Percentiles rank a stretch among this genome's conserved stretches.
phyloP scores from a whole-genome alignment of 2,329 filamentous ascomycete species.

The Cordyceps militaris region DNA sequence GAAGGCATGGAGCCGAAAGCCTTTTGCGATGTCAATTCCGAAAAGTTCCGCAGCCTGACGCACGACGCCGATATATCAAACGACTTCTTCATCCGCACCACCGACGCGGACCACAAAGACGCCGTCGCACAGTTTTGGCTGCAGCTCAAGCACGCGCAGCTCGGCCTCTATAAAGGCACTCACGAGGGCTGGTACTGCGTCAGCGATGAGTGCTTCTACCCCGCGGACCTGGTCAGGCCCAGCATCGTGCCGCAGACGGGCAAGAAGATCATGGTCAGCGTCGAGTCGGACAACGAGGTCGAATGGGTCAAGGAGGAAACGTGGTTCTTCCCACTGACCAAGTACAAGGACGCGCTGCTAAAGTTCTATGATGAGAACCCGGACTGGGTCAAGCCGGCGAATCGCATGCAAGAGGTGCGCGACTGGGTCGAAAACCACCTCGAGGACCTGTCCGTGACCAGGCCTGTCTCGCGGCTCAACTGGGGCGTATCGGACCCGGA shows the following conservation, averaged over 20 bases:
- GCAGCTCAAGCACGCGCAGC: slow-evolving; percentile 55
- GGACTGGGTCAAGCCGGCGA: slow-evolving; percentile 64
- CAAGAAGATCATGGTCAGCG: slow-evolving; percentile 71
- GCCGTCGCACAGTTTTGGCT: slow-evolving; percentile 89
- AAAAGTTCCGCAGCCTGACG: slow-evolving; percentile 72
- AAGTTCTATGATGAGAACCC: slow-evolving; percentile 74
- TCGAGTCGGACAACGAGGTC: slow-evolving; percentile 85
- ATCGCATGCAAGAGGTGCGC: slow-evolving; percentile 72
- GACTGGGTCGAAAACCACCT: slow-evolving; percentile 70
- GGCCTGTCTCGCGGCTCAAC: slow-evolving; percentile 66
- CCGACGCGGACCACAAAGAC: slow-evolving; percentile 70
- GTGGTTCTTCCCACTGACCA: slow-evolving; percentile 88
- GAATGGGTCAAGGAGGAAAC: slow-evolving; percentile 92
- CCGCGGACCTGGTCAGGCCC: slow-evolving; percentile 64
- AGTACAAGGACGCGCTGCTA: slow-evolving; percentile 70
- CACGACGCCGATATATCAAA: slow-evolving; percentile 61
- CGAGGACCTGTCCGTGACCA: slow-evolving; percentile 81
- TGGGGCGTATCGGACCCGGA: slow-evolving; percentile 90
- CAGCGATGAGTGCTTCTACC: slow-evolving; percentile 94
- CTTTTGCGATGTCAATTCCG: slow-evolving; percentile 82
- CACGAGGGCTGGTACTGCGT: slow-evolving; percentile 97
- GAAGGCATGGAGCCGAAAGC: slow-evolving; percentile 65
- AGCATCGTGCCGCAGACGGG: slow-evolving; percentile 74
- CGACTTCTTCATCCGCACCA: slow-evolving; percentile 89
- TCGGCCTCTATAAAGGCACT: slow-evolving; percentile 74